Percentiles rank a stretch among this genome's conserved stretches.
These are phyloP conservation scores for Arthrinium phaeospermum DNA, from an alignment of 2,329 filamentous ascomycete genomes.

Conservation along the genomic window DNA sequence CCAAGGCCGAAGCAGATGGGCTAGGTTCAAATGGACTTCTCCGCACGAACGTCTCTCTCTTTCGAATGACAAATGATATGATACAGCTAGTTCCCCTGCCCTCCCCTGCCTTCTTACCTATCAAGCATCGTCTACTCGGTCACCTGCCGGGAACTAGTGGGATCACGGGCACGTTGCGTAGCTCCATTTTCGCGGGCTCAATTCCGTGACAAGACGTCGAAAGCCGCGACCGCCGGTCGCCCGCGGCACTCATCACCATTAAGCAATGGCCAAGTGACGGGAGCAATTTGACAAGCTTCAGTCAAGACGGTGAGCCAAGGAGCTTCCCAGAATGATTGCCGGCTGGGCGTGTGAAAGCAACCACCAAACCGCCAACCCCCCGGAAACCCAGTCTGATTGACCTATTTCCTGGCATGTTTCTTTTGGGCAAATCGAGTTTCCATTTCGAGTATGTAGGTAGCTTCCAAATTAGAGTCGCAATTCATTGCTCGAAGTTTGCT, in stretches of 20 bases:
- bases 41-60: background rate
- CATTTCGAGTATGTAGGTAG: background rate
- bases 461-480: background rate
- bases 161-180: slow-evolving; percentile 4
- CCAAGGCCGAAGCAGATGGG: background rate
- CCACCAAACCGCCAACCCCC: background rate
- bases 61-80: background rate
- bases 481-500: background rate
- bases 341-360: background rate
- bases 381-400: background rate
- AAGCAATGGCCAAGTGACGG: background rate
- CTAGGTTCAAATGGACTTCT: background rate
- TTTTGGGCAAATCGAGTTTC: too few species aligned
- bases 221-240: background rate
- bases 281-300: background rate
- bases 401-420: background rate
- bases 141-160: background rate
- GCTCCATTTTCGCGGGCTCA: background rate
- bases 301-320: background rate
- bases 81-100: background rate
- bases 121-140: background rate
- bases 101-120: background rate
- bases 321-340: background rate
- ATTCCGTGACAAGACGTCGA: background rate
- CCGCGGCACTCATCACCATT: background rate